These are phyloP conservation scores for Ceratocystis harringtonii DNA, from an alignment of 2,329 filamentous ascomycete species.

Conservation along the genomic window DNA sequence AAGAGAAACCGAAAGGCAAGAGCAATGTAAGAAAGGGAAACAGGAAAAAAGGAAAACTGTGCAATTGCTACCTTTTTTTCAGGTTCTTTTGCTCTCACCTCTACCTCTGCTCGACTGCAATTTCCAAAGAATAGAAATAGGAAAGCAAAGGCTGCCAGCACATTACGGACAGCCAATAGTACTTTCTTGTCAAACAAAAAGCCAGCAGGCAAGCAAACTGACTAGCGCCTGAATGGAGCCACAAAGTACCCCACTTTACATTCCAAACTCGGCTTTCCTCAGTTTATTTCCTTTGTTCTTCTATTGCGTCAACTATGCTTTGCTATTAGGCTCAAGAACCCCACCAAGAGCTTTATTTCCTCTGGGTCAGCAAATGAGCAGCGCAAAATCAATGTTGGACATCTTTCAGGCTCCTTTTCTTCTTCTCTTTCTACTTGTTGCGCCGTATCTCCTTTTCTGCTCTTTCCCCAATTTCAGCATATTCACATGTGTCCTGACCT, in stretches of 20 bases:
- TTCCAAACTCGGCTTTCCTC: neutral
- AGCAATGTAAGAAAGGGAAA: neutral
- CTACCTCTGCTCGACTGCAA: neutral
- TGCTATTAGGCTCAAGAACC: neutral
- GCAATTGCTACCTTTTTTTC: neutral
- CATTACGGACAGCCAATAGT: neutral
- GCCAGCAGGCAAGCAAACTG: neutral
- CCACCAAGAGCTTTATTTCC: neutral
- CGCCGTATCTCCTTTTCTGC: neutral
- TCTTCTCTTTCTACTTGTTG: neutral
- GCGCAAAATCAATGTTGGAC: neutral
- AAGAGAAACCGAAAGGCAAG: neutral
- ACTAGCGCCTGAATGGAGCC: neutral
- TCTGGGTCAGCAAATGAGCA: neutral
- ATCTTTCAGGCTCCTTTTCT: neutral
- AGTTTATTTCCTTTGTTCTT: conserved; percentile 1
- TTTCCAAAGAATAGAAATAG: neutral
- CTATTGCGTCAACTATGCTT: neutral
- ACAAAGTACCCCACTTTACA: neutral
- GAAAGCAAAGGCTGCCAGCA: neutral
- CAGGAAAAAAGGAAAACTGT: neutral
- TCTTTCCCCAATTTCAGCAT: neutral
- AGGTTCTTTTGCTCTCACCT: neutral
- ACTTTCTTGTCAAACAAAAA: neutral
- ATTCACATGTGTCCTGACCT: neutral